A percentile compares a stretch with the other conserved stretches of the same genome.
Conservation (phyloP, 1,139 yeast genomes). For the Geotrichum aggregatum region DNA sequence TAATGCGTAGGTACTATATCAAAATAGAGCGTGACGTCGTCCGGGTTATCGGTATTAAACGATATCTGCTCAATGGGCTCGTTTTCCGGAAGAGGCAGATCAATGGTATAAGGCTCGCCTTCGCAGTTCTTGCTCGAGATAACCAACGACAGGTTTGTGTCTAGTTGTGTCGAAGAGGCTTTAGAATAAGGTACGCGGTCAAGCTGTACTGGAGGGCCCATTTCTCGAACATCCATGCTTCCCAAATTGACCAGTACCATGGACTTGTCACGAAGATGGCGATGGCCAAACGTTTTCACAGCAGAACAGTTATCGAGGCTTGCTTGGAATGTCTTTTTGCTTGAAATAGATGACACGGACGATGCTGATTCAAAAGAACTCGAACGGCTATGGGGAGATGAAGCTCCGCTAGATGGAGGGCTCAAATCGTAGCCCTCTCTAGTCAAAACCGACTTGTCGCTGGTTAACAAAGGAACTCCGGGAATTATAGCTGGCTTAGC, state of each 20-base stretch:
- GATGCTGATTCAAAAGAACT: constrained; percentile 5
- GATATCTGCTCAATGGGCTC: constrained; percentile 78
- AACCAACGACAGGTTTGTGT: constrained; percentile 78
- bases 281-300: constrained; percentile 81
- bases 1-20: constrained; percentile 90
- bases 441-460: background rate
- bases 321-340: background rate
- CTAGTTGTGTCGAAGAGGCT: constrained; percentile 75
- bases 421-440: background rate
- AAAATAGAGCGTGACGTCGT: constrained; percentile 61
- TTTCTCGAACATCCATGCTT: constrained; percentile 69
- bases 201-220: constrained; percentile 59
- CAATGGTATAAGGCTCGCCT: constrained; percentile 60
- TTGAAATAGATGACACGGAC: background rate
- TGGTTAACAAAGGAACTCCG: constrained; percentile 14
- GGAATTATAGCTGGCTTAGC: constrained; percentile 45
- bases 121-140: constrained; percentile 51
- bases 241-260: constrained; percentile 78
- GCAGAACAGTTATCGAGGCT: constrained; percentile 16
- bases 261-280: constrained; percentile 61
- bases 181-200: constrained; percentile 70
- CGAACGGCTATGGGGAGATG: constrained; percentile 9
- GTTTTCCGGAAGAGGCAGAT: constrained; percentile 78
- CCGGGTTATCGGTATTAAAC: constrained; percentile 57
- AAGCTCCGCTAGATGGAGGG: background rate